Evolutionary conservation across 345 rosid species (phyloP).

Genomic region (Ceriops tagal): DNA sequence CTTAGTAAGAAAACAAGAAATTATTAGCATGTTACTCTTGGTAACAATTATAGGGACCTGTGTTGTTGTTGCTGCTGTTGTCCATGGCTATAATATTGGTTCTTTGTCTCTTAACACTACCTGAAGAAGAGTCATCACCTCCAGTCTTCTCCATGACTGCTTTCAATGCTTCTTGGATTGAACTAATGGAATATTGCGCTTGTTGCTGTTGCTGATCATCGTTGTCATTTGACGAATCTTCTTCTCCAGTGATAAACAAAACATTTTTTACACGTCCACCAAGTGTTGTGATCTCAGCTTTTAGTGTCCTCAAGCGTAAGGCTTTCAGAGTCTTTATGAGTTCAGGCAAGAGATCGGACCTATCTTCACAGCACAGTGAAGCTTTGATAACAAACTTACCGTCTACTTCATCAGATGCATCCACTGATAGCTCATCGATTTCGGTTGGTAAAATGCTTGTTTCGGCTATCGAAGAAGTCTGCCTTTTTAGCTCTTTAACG

Average conservation of each 20-base stretch:
- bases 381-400: constrained; percentile 85
- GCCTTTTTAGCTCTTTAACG: constrained; percentile 81
- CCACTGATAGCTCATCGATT: constrained; percentile 81
- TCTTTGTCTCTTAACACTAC: constrained; percentile 82
- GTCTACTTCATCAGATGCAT: constrained; percentile 76
- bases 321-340: constrained; percentile 82
- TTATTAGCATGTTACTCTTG: not conserved
- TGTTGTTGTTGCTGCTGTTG: constrained; percentile 29
- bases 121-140: constrained; percentile 69
- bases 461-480: constrained; percentile 74
- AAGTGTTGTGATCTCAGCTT: constrained; percentile 91
- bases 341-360: constrained; percentile 87
- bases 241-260: constrained; percentile 83
- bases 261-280: constrained; percentile 97
- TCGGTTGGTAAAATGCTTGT: constrained; percentile 82
- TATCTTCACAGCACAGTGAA: constrained; percentile 87
- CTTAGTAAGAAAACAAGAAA: not conserved
- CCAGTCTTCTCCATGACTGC: constrained; percentile 82
- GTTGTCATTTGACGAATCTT: constrained; percentile 33
- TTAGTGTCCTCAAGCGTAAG: constrained; percentile 65
- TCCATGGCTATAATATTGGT: constrained; percentile 52
- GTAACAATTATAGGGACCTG: constrained; percentile 54
- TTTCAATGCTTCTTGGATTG: constrained; percentile 88
- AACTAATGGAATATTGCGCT: constrained; percentile 52
- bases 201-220: constrained; percentile 31